phyloP scores from a whole-genome alignment of 108 stramenopile genomes.

The Cylindrotheca fusiformis region DNA sequence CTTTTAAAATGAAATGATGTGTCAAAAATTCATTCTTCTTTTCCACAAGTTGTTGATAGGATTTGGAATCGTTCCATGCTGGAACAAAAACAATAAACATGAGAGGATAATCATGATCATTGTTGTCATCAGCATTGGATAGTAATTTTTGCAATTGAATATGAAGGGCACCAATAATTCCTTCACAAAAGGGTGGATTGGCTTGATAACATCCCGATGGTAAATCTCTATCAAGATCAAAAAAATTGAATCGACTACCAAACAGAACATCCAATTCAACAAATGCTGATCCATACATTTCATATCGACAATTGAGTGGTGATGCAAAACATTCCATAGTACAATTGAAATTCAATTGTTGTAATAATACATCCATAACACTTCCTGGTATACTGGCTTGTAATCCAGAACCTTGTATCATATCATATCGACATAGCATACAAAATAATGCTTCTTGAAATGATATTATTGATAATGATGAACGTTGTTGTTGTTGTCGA shows the following conservation, averaged over 20 bases:
- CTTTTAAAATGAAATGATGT: slow-evolving; percentile 55
- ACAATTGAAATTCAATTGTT: slow-evolving; percentile 55
- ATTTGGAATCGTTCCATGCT: slow-evolving; percentile 77
- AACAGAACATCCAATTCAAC: slow-evolving; percentile 81
- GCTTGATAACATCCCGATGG: slow-evolving; percentile 66
- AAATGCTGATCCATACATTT: slow-evolving; percentile 60
- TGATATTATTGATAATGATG: slow-evolving; percentile 11
- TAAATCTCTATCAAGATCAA: slow-evolving; percentile 48
- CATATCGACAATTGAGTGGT: slow-evolving; percentile 87
- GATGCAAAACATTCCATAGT: slow-evolving; percentile 88
- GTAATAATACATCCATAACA: slow-evolving; percentile 71
- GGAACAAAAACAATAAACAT: slow-evolving; percentile 90
- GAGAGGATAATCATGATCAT: too few species aligned
- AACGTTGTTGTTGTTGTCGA: slow-evolving; percentile 18
- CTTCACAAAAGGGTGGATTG: slow-evolving; percentile 88
- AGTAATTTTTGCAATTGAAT: slow-evolving; percentile 49
- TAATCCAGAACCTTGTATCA: slow-evolving; percentile 83
- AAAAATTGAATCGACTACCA: slow-evolving; percentile 78
- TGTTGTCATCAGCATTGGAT: neutral
- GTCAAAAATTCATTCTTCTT: slow-evolving; percentile 35
- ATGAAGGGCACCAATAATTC: slow-evolving; percentile 65
- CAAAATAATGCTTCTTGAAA: slow-evolving; percentile 52
- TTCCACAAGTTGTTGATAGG: slow-evolving; percentile 65
- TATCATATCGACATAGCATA: slow-evolving; percentile 67
- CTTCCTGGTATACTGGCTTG: slow-evolving; percentile 73